These are phyloP conservation scores for Xylogone sp. DNA, from an alignment of 2,329 filamentous ascomycete species.

Conservation along the genomic window DNA sequence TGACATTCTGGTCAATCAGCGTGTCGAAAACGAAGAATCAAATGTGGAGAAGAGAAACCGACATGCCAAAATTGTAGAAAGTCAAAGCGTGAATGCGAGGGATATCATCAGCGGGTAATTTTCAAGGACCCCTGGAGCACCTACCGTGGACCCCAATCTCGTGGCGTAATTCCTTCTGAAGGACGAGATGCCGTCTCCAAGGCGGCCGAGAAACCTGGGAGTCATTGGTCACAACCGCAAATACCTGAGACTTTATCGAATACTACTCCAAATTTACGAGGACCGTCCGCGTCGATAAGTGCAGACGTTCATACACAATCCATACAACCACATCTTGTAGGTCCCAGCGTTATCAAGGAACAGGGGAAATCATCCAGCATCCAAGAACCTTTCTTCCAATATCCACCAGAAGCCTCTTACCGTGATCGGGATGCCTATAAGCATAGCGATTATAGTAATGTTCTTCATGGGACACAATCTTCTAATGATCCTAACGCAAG, in stretches of 20 bases:
- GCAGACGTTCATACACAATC: background rate
- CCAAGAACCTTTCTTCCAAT: background rate
- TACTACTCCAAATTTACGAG: slow-evolving; percentile 49
- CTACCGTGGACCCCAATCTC: slow-evolving; percentile 41
- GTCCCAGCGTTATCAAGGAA: background rate
- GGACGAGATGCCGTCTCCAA: slow-evolving; percentile 10
- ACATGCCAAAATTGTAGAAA: slow-evolving; percentile 83
- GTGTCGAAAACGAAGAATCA: slow-evolving; percentile 91
- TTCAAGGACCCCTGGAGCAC: slow-evolving; percentile 71
- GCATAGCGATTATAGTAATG: background rate
- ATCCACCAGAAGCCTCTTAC: background rate
- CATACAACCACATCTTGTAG: background rate
- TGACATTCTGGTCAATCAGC: slow-evolving; percentile 44
- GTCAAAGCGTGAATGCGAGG: slow-evolving; percentile 78
- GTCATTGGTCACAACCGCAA: slow-evolving; percentile 5
- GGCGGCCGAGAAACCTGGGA: slow-evolving; percentile 7
- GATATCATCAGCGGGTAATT: slow-evolving; percentile 71
- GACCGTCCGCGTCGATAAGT: slow-evolving; percentile 19
- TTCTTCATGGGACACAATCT: background rate
- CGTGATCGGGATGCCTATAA: background rate
- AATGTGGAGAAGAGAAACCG: slow-evolving; percentile 88
- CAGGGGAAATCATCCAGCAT: background rate
- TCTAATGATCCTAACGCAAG: background rate
- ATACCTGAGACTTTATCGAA: slow-evolving; percentile 35
- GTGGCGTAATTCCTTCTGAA: slow-evolving; percentile 6